Evolutionary conservation across 352 stramenopile genomes (phyloP), one percentile per base, ranked within the genome.

Genomic region (Phytophthora ohioensis): DNA sequence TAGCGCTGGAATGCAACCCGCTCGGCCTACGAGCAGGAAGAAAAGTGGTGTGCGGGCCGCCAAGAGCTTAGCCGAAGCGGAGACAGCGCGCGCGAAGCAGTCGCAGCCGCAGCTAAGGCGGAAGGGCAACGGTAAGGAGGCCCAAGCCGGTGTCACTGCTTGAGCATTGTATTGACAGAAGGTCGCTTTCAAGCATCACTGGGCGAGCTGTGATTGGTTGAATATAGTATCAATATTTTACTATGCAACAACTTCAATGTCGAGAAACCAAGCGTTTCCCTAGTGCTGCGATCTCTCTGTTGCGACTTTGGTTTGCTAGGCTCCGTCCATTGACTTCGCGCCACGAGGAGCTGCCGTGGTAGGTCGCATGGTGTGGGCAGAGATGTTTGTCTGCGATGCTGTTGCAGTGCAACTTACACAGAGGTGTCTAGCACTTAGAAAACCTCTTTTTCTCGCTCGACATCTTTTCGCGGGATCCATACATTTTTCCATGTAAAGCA

Each of bases 201-300:
- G 3, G n/a, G 8, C 21, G 41, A 13, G 5, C 12, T 48, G 31
- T 67, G 56, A 66, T 71, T 71, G 63, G 55, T 9, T 45, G 46
- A 71, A 48, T 63, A 52, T 58, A 42, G 32, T 21, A 62, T 67
- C 27, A 6, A 45, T 53, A 42, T 8, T 43, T 59, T 65, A 48
- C 9, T 39, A 59, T 47, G 54, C 2, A 32, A n/a, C 45, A 71
- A 71, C 63, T 71, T 71, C 63, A 71, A 71, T 21, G 55, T 65
- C 36, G 15, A 4, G 48, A 47, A 60, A 56, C 52, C 9, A 36
- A 57, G 53, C 13, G 10, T 17, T 30, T 3, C 21, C 8, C 27
- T 3, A 41, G 2, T 39, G 27, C 17, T 27, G 35, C 34, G 32
- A n/a, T 53, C 30, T 64, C 54, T 27, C 35, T 45, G 39, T 45